Evolutionary conservation across 495 filamentous ascomycete species (phyloP).

Genomic region (Talaromyces stipitatus): DNA sequence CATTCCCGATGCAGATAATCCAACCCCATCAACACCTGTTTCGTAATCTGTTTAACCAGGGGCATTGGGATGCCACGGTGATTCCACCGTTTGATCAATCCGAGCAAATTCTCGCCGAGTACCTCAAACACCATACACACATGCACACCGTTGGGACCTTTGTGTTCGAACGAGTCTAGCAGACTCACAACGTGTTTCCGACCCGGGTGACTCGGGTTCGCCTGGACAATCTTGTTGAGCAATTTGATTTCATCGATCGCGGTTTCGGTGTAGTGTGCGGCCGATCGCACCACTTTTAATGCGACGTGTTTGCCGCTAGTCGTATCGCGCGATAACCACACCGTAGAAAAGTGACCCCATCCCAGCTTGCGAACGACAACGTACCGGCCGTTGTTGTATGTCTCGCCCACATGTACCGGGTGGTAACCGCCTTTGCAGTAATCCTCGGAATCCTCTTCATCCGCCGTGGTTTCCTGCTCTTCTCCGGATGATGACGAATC

Average conservation of each 20-base stretch:
- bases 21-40: conserved; percentile 90
- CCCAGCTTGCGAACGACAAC: conserved; percentile 94
- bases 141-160: conserved; percentile 90
- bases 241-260: conserved; percentile 99
- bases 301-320: conserved; percentile 89
- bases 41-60: conserved; percentile 96
- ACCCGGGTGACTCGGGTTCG: conserved; percentile 88
- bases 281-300: conserved; percentile 93
- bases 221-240: conserved; percentile 90
- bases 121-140: conserved; percentile 99
- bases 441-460: conserved; percentile 98
- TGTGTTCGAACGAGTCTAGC: conserved; percentile 94
- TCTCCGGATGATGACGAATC: conserved; percentile 78
- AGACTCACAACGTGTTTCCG: conserved; percentile 91
- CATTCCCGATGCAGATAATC: conserved; percentile 97
- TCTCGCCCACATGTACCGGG: conserved; percentile 85
- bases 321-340: conserved; percentile 94
- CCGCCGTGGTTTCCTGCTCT: conserved; percentile 84
- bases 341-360: conserved; percentile 98
- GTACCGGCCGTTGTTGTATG: conserved; percentile 96
- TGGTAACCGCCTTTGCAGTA: conserved; percentile 99
- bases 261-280: conserved; percentile 97
- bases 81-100: conserved; percentile 97
- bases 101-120: conserved; percentile 88
- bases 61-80: conserved; percentile 94